Conservation (phyloP, 2,329 filamentous ascomycete genomes). For the Nemania sp. region DNA sequence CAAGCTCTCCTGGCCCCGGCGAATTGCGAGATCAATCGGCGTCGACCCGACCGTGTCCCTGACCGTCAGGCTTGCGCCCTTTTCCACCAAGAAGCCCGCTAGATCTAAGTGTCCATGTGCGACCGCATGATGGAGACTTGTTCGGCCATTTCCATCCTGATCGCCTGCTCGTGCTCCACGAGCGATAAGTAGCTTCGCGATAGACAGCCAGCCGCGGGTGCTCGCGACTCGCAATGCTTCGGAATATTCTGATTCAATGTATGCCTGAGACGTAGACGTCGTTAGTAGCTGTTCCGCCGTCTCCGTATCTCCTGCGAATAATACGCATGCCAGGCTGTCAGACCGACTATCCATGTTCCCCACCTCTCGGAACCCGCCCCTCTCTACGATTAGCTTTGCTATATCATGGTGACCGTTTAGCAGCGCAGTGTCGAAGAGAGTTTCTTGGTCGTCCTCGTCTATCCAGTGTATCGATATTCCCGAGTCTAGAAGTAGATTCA, state of each 20-base stretch:
- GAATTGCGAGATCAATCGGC: slow-evolving; percentile 9
- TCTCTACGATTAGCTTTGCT: background rate
- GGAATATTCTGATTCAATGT: background rate
- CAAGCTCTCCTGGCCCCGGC: background rate
- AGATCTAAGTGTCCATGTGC: background rate
- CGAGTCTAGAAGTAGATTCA: too few species aligned
- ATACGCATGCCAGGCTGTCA: background rate
- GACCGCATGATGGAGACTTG: slow-evolving; percentile 12
- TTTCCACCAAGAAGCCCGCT: background rate
- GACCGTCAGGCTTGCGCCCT: slow-evolving; percentile 2
- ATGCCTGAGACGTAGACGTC: too few species aligned
- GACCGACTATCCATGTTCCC: background rate
- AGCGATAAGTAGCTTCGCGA: background rate
- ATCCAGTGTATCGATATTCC: background rate
- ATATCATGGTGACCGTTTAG: background rate
- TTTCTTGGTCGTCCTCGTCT: background rate
- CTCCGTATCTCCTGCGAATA: background rate
- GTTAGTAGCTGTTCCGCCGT: background rate
- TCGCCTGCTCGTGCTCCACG: too few species aligned
- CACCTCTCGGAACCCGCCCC: background rate
- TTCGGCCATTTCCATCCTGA: background rate
- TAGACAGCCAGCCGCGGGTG: background rate
- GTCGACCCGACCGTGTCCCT: slow-evolving; percentile 10
- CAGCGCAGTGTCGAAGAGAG: background rate
- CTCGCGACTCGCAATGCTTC: background rate